Evolutionary conservation across 1,284 basidiomycete genomes (phyloP).

Genomic region (Papiliotrema terrestris): DNA sequence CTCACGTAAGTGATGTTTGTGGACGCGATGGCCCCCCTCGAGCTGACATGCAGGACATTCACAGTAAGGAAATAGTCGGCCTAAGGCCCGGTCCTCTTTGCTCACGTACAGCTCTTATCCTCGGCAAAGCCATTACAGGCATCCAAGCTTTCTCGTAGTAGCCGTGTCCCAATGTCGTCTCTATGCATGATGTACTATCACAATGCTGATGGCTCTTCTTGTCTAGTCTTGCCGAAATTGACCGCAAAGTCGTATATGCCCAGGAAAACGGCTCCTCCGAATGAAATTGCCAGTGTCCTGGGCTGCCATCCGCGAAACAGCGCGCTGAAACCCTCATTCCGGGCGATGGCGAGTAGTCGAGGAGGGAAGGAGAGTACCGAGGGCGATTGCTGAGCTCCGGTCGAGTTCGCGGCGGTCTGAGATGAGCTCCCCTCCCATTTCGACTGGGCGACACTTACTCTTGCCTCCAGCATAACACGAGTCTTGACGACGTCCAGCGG

Average conservation of each 20-base stretch:
- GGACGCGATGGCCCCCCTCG: not conserved
- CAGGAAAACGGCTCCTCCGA: constrained; percentile 94
- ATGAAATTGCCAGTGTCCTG: constrained; percentile 90
- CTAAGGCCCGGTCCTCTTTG: not conserved
- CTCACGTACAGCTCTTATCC: constrained; percentile 60
- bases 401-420: constrained; percentile 18
- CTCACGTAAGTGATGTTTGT: constrained; percentile 29
- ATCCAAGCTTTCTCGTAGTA: constrained; percentile 66
- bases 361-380: constrained; percentile 55
- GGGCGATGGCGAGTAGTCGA: constrained; percentile 65
- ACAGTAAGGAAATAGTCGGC: constrained; percentile 44
- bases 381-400: constrained; percentile 42
- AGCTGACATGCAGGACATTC: constrained; percentile 61
- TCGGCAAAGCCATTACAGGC: constrained; percentile 87
- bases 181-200: not conserved
- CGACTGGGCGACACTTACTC: constrained; percentile 53
- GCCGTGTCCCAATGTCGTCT: not conserved
- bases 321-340: constrained; percentile 67
- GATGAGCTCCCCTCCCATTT: not conserved
- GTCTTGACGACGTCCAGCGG: constrained; percentile 97
- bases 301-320: constrained; percentile 87
- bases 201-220: constrained; percentile 1
- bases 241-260: constrained; percentile 73
- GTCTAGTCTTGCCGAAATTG: constrained; percentile 25
- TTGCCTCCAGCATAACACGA: constrained; percentile 88